Base-by-base conservation (phyloP, 345 rosid species). In the Geranium brycei region DNA sequence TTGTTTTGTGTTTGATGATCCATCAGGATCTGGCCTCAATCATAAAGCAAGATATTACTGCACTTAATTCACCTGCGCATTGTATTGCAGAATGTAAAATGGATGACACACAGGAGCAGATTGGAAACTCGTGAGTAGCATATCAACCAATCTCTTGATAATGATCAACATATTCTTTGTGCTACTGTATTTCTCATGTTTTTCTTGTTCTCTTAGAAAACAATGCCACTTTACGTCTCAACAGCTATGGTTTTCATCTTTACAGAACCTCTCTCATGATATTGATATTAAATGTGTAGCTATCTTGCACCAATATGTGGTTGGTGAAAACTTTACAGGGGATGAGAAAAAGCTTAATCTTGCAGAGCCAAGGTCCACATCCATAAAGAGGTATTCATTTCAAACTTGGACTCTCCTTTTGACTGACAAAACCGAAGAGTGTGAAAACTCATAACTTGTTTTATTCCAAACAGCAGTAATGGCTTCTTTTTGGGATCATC, bases 1-100 rank as follows among this genome's bases (percentile, higher is more conserved):
- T 41, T 41, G 51, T 41, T 41, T 12, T n/a, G n/a, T n/a, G n/a
- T n/a, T n/a, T n/a, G n/a, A n/a, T 41, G 12, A 5, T 5, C 10
- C 51, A 11, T 41, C 70, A 84, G 88, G 81, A 81, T 84, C 86
- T n/a, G n/a, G n/a, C n/a, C n/a, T n/a, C n/a, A n/a, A n/a, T n/a
- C n/a, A n/a, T n/a, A n/a, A n/a, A n/a, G n/a, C 53, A 84, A 79
- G 88, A 84, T 71, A 81, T 84, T 57, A 79, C 86, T 40, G 86
- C 84, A 58, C 82, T 84, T 47, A 84, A 84, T 67, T 73, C 88
- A 53, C 84, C 88, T 7, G 88, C n/a, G n/a, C n/a, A n/a, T n/a
- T n/a, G n/a, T n/a, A n/a, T n/a, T n/a, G n/a, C 28, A 23, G 28
- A 23, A 23, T 2, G 28, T 23, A 23, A 23, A 23, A 76, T 79